Evolutionary conservation across 2,329 filamentous ascomycete species (phyloP).

Genomic region (Pseudogymnoascus sp.): DNA sequence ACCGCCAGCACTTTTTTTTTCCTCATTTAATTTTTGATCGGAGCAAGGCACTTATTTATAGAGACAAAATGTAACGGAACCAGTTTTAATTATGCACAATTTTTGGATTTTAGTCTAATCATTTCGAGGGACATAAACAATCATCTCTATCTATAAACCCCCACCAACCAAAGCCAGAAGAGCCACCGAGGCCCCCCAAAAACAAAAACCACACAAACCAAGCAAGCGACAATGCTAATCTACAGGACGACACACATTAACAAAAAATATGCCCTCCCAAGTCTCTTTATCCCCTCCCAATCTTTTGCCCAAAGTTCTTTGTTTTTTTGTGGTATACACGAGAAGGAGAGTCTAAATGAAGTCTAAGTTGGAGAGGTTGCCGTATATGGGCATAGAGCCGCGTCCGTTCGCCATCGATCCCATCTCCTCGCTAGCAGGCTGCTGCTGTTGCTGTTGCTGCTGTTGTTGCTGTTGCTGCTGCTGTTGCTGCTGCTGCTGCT

Average conservation of each 20-base stretch:
- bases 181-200: conserved; percentile 13
- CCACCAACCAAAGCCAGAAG: not conserved
- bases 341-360: conserved; percentile 7
- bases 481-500: conserved; percentile 22
- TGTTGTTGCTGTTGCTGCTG: conserved; percentile 17
- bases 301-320: not conserved
- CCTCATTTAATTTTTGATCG: not conserved
- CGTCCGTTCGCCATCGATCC: conserved; percentile 23
- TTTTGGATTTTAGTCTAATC: conserved; percentile 9
- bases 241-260: conserved; percentile 7
- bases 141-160: conserved; percentile 9
- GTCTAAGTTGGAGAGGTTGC: conserved; percentile 11
- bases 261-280: not conserved
- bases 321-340: conserved; percentile 1
- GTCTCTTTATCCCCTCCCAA: not conserved
- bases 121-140: conserved; percentile 11
- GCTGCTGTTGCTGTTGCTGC: conserved; percentile 20
- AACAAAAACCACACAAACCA: not conserved
- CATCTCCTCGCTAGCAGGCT: conserved; percentile 19
- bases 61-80: not conserved
- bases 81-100: conserved; percentile 4
- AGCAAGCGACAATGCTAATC: conserved; percentile 10
- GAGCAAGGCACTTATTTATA: not conserved
- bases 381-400: conserved; percentile 44
- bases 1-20: not conserved